These are phyloP conservation scores for Trichoderma citrinoviride DNA, from an alignment of 2,329 filamentous ascomycete genomes.

Conservation along the genomic window DNA sequence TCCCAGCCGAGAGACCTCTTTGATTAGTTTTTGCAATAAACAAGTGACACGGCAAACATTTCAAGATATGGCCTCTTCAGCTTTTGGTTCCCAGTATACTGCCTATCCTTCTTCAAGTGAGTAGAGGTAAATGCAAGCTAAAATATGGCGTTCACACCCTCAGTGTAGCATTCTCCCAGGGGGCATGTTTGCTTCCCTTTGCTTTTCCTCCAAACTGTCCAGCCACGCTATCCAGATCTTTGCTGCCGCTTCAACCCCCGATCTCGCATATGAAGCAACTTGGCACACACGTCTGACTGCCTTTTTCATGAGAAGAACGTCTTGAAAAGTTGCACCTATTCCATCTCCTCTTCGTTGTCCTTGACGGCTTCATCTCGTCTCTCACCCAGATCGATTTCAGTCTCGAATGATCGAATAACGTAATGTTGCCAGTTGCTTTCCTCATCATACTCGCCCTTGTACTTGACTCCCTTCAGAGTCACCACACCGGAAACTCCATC, in stretches of 20 bases:
- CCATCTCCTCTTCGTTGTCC: neutral
- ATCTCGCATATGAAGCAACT: too few species aligned
- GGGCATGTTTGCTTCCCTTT: too few species aligned
- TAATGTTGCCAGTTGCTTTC: neutral
- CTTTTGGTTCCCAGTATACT: neutral
- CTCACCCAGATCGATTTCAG: neutral
- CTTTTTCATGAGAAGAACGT: too few species aligned
- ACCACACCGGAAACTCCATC: neutral
- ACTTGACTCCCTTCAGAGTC: neutral
- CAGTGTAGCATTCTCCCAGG: too few species aligned
- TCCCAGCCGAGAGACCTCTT: slow-evolving; percentile 25
- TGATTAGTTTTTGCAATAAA: slow-evolving; percentile 20
- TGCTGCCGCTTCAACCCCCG: too few species aligned
- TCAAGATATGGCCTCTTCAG: neutral
- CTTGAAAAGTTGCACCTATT: too few species aligned
- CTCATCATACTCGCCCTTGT: neutral
- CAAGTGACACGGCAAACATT: neutral
- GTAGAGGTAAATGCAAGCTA: too few species aligned
- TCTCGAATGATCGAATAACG: neutral
- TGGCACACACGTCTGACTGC: too few species aligned
- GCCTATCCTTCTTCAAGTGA: neutral
- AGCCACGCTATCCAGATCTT: too few species aligned
- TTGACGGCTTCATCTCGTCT: neutral
- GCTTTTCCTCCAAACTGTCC: too few species aligned
- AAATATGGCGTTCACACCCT: too few species aligned